These are phyloP conservation scores for Scedosporium minutisporum DNA, from an alignment of 2,329 filamentous ascomycete species.

Conservation along the genomic window DNA sequence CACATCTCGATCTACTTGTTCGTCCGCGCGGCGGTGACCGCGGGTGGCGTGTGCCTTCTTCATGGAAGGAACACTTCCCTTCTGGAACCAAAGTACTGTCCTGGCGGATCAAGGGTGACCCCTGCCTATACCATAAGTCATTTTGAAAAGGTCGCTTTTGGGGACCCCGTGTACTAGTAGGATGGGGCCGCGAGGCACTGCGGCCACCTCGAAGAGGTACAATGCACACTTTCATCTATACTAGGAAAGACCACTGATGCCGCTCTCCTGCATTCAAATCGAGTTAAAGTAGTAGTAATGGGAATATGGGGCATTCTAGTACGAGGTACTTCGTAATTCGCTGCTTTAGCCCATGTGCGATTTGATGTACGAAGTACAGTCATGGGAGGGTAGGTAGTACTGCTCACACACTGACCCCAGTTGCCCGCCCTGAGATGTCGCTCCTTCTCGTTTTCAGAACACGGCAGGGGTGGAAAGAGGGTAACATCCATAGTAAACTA, in stretches of 20 bases:
- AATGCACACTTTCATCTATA: background rate
- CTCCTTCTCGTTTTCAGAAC: background rate
- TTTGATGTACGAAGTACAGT: background rate
- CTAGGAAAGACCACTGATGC: background rate
- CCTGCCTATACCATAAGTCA: background rate
- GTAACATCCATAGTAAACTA: background rate
- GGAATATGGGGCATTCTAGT: background rate
- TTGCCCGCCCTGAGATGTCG: background rate
- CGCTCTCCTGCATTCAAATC: background rate
- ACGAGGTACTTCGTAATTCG: background rate
- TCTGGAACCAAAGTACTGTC: background rate
- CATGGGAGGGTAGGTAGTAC: no score
- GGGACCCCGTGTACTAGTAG: background rate
- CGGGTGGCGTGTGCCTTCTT: background rate
- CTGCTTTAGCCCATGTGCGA: background rate
- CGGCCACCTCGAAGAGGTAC: background rate
- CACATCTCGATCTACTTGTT: background rate
- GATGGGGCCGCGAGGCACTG: background rate
- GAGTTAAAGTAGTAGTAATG: background rate
- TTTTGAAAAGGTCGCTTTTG: background rate
- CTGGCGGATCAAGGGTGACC: background rate
- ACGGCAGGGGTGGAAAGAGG: background rate
- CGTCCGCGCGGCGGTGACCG: background rate
- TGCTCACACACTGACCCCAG: background rate
- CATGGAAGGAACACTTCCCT: conserved; percentile 1